These are phyloP conservation scores for Monosporascus sp. DNA, from an alignment of 2,329 filamentous ascomycete species.

Conservation along the genomic window DNA sequence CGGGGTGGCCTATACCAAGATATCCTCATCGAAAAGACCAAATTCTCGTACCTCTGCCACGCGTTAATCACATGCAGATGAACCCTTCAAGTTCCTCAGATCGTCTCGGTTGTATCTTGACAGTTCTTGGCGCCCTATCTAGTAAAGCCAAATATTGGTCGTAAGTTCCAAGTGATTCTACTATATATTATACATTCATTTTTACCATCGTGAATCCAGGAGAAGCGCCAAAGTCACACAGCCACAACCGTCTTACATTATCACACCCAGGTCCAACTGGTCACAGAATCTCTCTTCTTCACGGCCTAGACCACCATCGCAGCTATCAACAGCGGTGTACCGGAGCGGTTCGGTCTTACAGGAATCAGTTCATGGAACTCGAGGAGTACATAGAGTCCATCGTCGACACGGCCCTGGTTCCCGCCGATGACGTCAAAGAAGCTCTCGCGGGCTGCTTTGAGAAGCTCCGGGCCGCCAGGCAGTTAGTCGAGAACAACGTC, in stretches of 20 bases:
- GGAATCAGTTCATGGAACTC: conserved; percentile 43
- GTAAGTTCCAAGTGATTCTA: conserved; percentile 9
- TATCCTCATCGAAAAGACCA: conserved; percentile 38
- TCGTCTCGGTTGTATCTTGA: conserved; percentile 44
- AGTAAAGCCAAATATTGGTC: conserved; percentile 33
- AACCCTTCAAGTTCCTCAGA: conserved; percentile 43
- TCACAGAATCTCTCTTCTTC: no score
- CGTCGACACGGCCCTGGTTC: conserved; percentile 42
- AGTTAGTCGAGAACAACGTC: conserved; percentile 42
- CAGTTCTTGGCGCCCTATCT: conserved; percentile 42
- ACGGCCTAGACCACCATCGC: conserved; percentile 37
- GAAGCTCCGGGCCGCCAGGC: conserved; percentile 39
- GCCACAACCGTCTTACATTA: not conserved
- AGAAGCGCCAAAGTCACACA: no score
- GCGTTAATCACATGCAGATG: conserved; percentile 37
- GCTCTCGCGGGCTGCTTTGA: conserved; percentile 43
- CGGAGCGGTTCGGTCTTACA: conserved; percentile 44
- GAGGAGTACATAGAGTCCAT: conserved; percentile 47
- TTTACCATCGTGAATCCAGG: not conserved
- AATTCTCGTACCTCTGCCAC: conserved; percentile 41
- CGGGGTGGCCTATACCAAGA: conserved; percentile 45
- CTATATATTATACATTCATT: not conserved
- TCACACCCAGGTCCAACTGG: not conserved
- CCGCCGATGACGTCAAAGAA: conserved; percentile 39
- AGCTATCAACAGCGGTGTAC: conserved; percentile 46